These are phyloP conservation scores for Botrytis medusae DNA, from an alignment of 2,329 filamentous ascomycete species.

Conservation along the genomic window DNA sequence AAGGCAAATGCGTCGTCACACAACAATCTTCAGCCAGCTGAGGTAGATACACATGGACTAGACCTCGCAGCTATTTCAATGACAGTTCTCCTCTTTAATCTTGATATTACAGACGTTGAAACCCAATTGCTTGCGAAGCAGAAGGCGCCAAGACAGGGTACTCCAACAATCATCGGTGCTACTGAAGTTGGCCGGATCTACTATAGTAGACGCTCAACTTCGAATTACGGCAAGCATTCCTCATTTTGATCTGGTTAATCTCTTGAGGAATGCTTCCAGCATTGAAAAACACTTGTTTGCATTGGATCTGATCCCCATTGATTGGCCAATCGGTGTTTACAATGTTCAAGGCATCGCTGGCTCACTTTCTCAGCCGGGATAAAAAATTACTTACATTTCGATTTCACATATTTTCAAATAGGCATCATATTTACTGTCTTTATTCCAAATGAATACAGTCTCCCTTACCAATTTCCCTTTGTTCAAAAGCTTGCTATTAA, in stretches of 20 bases:
- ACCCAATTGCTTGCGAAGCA: not conserved
- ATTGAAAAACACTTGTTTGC: too few species aligned
- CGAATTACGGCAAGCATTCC: not conserved
- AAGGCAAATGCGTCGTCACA: not conserved
- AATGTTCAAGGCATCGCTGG: not conserved
- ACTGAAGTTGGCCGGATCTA: slow-evolving; percentile 10
- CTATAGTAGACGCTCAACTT: slow-evolving; percentile 8
- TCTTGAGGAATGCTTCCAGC: not conserved
- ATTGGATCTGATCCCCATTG: not conserved
- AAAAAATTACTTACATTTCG: not conserved
- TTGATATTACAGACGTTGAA: slow-evolving; percentile 2
- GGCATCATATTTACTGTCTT: not conserved
- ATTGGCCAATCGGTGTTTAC: not conserved
- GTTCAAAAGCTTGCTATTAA: not conserved
- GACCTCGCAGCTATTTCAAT: not conserved
- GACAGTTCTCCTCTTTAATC: not conserved
- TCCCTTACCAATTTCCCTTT: not conserved
- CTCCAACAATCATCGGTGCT: slow-evolving; percentile 2
- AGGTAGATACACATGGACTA: not conserved
- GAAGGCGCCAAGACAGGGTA: not conserved
- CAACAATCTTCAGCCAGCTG: not conserved
- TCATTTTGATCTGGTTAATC: not conserved
- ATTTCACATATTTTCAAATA: not conserved
- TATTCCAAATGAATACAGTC: not conserved
- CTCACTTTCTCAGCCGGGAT: not conserved